These are phyloP conservation scores for Salix dunnii DNA, from an alignment of 345 rosid species.

Conservation along the genomic window DNA sequence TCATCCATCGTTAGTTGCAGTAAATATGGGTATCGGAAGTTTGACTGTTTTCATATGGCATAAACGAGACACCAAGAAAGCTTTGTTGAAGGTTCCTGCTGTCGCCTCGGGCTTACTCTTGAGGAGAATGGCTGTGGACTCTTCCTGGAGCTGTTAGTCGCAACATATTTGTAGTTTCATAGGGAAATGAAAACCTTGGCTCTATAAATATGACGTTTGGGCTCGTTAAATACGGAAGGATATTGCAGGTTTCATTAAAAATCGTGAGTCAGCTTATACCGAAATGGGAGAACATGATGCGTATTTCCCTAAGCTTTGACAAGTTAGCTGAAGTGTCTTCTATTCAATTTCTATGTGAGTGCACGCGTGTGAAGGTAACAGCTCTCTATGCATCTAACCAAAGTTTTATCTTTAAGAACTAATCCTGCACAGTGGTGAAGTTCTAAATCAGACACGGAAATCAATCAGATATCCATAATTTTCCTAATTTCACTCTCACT, in stretches of 20 bases:
- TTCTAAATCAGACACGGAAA: background rate
- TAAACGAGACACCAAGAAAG: conserved; percentile 53
- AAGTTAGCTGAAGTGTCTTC: too few relatives aligned
- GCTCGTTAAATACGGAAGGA: background rate
- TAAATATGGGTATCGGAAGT: conserved; percentile 85
- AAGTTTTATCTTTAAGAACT: too few relatives aligned
- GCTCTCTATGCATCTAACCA: too few relatives aligned
- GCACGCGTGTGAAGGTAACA: background rate
- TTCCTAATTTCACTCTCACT: background rate
- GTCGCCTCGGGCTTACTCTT: conserved; percentile 86
- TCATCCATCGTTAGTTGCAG: conserved; percentile 28
- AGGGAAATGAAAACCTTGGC: background rate
- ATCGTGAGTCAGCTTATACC: too few relatives aligned
- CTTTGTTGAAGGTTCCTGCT: conserved; percentile 79
- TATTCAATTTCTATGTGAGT: background rate
- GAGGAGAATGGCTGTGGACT: conserved; percentile 93
- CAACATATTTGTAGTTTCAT: conserved; percentile 65
- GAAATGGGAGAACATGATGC: too few relatives aligned
- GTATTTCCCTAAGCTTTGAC: too few relatives aligned
- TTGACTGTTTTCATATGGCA: conserved; percentile 58
- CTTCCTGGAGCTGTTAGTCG: conserved; percentile 79
- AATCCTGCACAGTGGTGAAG: too few relatives aligned
- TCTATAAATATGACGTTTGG: too few relatives aligned
- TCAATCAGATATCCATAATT: background rate
- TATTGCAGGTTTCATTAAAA: background rate